Conservation (phyloP, 768 basidiomycete species). For the Trametes villosa region DNA sequence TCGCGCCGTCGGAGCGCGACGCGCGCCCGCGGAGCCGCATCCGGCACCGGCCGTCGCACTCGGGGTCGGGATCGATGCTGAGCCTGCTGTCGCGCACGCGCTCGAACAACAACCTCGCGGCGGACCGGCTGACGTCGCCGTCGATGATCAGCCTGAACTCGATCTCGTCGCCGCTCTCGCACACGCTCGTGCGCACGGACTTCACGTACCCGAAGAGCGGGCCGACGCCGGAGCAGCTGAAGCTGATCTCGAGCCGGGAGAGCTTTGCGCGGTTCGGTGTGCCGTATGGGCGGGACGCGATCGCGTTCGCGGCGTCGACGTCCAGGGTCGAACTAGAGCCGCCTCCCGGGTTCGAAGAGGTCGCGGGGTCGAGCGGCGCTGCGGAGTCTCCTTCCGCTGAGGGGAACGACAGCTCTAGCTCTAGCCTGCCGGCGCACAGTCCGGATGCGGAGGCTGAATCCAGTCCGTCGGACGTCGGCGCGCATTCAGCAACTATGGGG, state of each 20-base stretch:
- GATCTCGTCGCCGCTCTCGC: constrained; percentile 76
- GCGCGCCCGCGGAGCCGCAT: constrained; percentile 31
- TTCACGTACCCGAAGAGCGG: constrained; percentile 69
- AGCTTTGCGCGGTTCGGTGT: constrained; percentile 69
- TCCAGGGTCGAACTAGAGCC: constrained; percentile 48
- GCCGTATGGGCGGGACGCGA: constrained; percentile 77
- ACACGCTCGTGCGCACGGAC: constrained; percentile 72
- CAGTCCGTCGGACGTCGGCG: background rate
- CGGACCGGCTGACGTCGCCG: constrained; percentile 54
- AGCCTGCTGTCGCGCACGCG: constrained; percentile 45
- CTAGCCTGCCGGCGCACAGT: background rate
- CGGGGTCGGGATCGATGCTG: constrained; percentile 42
- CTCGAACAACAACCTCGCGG: constrained; percentile 46
- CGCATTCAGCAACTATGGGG: background rate
- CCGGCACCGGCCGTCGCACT: constrained; percentile 40
- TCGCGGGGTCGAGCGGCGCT: constrained; percentile 7
- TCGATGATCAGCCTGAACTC: constrained; percentile 73
- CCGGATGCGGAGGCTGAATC: background rate
- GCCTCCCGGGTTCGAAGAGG: constrained; percentile 40
- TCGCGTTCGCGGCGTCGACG: constrained; percentile 60
- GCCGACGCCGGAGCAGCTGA: constrained; percentile 66
- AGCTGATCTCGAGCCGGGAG: constrained; percentile 70
- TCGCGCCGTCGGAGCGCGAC: constrained; percentile 15
- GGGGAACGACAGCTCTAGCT: background rate
- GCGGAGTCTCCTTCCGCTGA: background rate